Conservation (phyloP, 2,329 filamentous ascomycete species). For the Cercospora sp. region DNA sequence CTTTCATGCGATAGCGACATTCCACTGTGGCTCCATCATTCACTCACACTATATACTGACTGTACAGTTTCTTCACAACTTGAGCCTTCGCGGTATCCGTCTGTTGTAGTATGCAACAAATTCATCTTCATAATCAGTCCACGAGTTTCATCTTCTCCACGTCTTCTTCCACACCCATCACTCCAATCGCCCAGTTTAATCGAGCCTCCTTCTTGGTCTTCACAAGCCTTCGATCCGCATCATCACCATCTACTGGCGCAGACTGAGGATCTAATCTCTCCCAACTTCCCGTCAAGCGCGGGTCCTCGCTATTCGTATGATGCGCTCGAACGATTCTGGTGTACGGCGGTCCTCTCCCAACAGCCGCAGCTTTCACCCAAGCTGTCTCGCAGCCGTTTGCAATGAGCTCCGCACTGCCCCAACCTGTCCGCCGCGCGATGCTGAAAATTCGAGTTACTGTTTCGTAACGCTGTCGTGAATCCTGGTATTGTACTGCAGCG, state of each 20-base stretch:
- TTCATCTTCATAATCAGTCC: slow-evolving; percentile 6
- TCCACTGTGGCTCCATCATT: too few species aligned
- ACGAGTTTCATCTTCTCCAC: slow-evolving; percentile 42
- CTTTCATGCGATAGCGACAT: too few species aligned
- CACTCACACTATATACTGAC: not conserved
- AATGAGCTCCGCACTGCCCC: slow-evolving; percentile 79
- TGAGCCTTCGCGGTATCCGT: not conserved
- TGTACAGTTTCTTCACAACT: not conserved
- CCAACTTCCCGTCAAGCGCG: slow-evolving; percentile 37
- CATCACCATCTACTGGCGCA: slow-evolving; percentile 31
- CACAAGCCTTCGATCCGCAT: slow-evolving; percentile 54
- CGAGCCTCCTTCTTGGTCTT: slow-evolving; percentile 63
- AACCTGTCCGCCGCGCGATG: slow-evolving; percentile 78
- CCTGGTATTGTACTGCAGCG: slow-evolving; percentile 75
- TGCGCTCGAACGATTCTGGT: slow-evolving; percentile 40
- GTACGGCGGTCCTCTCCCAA: slow-evolving; percentile 77
- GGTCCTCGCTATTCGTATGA: slow-evolving; percentile 34
- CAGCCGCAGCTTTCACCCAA: slow-evolving; percentile 73
- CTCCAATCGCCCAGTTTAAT: slow-evolving; percentile 73
- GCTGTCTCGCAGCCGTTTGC: slow-evolving; percentile 79
- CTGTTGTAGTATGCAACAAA: slow-evolving; percentile 2
- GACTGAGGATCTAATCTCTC: slow-evolving; percentile 33
- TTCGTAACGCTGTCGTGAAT: slow-evolving; percentile 73
- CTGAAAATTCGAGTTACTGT: slow-evolving; percentile 71
- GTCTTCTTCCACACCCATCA: slow-evolving; percentile 77